A percentile compares a stretch with the other conserved stretches of the same genome.
Evolutionary conservation across 768 basidiomycete species (phyloP).

Genomic region (Psilocybe cyanescens): DNA sequence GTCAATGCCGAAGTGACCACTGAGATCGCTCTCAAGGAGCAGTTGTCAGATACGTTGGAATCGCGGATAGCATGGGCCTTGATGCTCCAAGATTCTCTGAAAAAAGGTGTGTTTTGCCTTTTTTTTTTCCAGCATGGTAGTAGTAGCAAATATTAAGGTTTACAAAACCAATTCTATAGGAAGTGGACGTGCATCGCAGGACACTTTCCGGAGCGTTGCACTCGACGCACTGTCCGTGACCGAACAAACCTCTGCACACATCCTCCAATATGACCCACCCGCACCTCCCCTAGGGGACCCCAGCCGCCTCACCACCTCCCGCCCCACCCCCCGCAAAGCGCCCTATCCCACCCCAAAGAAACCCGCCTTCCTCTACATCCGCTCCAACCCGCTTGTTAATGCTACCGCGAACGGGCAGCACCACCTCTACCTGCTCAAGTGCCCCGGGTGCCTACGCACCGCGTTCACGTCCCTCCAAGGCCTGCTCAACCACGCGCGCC

Average conservation of each 20-base stretch:
- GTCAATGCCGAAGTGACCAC: constrained; percentile 44
- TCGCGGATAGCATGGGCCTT: constrained; percentile 53
- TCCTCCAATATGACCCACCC: constrained; percentile 37
- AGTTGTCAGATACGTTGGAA: constrained; percentile 43
- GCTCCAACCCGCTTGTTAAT: constrained; percentile 28
- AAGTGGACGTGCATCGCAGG: constrained; percentile 22
- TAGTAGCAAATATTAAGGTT: too few species aligned
- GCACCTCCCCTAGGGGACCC: constrained; percentile 21
- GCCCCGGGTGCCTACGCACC: constrained; percentile 47
- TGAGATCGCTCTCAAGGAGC: constrained; percentile 48
- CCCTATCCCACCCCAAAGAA: constrained; percentile 16
- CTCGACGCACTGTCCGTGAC: constrained; percentile 42
- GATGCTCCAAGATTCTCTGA: constrained; percentile 41
- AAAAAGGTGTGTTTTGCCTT: constrained; percentile 27
- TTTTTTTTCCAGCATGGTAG: neutral
- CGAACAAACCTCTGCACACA: constrained; percentile 41
- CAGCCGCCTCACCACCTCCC: constrained; percentile 19
- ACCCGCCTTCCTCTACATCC: constrained; percentile 43
- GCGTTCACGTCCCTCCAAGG: constrained; percentile 56
- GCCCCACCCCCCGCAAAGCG: constrained; percentile 22
- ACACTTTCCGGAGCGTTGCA: constrained; percentile 42
- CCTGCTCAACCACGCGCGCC: constrained; percentile 56
- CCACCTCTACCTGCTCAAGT: constrained; percentile 43
- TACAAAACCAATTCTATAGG: constrained; percentile 1
- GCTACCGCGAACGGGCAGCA: constrained; percentile 19